phyloP scores from a whole-genome alignment of 1,284 basidiomycete species.

The Kalmanozyma brasiliensis region DNA sequence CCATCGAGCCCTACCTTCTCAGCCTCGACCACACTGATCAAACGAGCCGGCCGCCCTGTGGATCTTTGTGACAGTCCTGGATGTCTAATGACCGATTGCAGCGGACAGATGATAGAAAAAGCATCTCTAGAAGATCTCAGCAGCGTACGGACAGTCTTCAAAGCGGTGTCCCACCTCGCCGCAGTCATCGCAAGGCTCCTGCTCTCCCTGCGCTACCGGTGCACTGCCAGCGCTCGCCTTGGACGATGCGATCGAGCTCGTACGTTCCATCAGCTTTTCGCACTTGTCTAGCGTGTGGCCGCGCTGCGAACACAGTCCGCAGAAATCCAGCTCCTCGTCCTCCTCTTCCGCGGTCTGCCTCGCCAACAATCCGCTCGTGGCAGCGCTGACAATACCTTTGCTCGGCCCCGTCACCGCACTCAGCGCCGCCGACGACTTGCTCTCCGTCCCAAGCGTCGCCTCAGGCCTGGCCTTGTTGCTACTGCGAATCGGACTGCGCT shows the following conservation, averaged over 20 bases:
- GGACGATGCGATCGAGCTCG: constrained; percentile 1
- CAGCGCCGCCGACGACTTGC: background rate
- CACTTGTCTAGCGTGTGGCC: constrained; percentile 44
- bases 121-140: constrained; percentile 45
- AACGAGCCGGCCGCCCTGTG: no score
- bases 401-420: background rate
- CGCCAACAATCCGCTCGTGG: background rate
- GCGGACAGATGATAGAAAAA: background rate
- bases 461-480: constrained; percentile 1
- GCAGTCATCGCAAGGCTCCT: constrained; percentile 55
- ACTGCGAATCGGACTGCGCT: constrained; percentile 15
- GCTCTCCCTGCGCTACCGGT: constrained; percentile 14
- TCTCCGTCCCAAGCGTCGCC: background rate
- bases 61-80: no score
- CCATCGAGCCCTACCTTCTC: no score
- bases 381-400: background rate
- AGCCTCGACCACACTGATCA: no score
- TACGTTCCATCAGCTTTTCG: constrained; percentile 15
- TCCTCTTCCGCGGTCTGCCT: constrained; percentile 20
- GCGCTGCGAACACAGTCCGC: constrained; percentile 40
- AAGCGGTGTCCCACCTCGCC: constrained; percentile 53
- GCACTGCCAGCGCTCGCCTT: constrained; percentile 1
- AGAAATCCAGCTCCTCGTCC: constrained; percentile 45
- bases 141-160: constrained; percentile 55
- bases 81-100: no score